A percentile compares a stretch with the other conserved stretches of the same genome.
phyloP scores from a whole-genome alignment of 2,329 filamentous ascomycete species.

The Hypoxylon sp. region DNA sequence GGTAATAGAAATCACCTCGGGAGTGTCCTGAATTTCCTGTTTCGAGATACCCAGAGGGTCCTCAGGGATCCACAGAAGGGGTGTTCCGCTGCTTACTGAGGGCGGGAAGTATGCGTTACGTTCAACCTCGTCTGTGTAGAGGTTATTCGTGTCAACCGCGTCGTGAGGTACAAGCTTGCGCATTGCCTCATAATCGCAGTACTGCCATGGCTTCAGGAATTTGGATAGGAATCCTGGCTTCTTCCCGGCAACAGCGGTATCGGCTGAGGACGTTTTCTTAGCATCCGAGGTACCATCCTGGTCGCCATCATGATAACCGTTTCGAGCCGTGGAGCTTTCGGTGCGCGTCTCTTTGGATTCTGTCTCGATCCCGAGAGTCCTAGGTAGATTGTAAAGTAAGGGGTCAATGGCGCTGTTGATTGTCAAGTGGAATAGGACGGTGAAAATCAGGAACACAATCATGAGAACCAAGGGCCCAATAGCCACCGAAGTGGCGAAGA shows the following conservation, averaged over 20 bases:
- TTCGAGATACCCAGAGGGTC: conserved; percentile 81
- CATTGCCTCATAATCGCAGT: conserved; percentile 79
- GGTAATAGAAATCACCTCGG: conserved; percentile 80
- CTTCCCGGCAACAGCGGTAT: conserved; percentile 55
- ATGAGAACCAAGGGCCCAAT: conserved; percentile 81
- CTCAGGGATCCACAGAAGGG: conserved; percentile 87
- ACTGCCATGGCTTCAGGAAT: conserved; percentile 84
- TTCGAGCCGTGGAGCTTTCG: conserved; percentile 41
- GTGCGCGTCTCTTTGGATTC: conserved; percentile 52
- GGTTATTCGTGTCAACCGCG: conserved; percentile 62
- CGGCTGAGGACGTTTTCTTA: conserved; percentile 46
- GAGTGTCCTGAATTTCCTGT: conserved; percentile 82
- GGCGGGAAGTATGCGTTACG: conserved; percentile 82
- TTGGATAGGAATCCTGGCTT: conserved; percentile 72
- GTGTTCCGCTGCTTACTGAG: conserved; percentile 72
- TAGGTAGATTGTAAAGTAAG: conserved; percentile 83
- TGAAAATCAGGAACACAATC: conserved; percentile 82
- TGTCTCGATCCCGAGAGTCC: conserved; percentile 72
- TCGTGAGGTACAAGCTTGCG: conserved; percentile 77
- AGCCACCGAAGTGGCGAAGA: conserved; percentile 80
- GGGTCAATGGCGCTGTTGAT: conserved; percentile 82
- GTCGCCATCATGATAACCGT: conserved; percentile 47
- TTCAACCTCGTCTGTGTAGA: conserved; percentile 74
- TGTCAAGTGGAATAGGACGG: conserved; percentile 80
- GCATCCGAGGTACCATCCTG: conserved; percentile 53